phyloP scores from a whole-genome alignment of 768 basidiomycete genomes.

The Russula emetica region DNA sequence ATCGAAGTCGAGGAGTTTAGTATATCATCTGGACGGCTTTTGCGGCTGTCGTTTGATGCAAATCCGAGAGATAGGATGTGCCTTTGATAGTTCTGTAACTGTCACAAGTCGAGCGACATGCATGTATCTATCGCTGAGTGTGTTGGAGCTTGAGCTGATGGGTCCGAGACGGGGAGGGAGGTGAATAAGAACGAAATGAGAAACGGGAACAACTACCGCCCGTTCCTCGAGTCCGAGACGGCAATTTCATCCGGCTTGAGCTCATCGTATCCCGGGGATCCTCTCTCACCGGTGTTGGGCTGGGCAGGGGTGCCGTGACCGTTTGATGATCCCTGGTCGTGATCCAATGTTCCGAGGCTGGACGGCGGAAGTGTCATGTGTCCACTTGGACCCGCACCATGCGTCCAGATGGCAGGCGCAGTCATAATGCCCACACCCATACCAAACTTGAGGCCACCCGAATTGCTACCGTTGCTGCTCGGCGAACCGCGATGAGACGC shows the following conservation, averaged over 20 bases:
- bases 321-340: conserved; percentile 19
- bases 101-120: conserved; percentile 8
- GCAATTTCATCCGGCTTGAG: conserved; percentile 23
- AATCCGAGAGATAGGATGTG: neutral
- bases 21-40: neutral
- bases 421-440: conserved; percentile 69
- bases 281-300: conserved; percentile 8
- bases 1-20: conserved; percentile 84
- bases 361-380: conserved; percentile 26
- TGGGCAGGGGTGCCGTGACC: conserved; percentile 3
- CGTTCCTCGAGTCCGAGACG: conserved; percentile 27
- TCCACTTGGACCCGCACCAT: conserved; percentile 68
- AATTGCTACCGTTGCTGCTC: conserved; percentile 42
- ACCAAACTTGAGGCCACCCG: conserved; percentile 47
- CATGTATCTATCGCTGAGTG: conserved; percentile 3
- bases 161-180: neutral
- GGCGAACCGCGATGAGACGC: conserved; percentile 41
- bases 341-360: conserved; percentile 22
- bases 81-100: conserved; percentile 4
- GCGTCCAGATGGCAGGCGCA: conserved; percentile 53
- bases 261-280: conserved; percentile 16
- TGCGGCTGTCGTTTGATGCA: conserved; percentile 1
- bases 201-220: conserved; percentile 20
- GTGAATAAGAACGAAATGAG: neutral
- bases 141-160: neutral